These are phyloP conservation scores for Vanilla planifolia DNA, from an alignment of 106 monocot species.

Conservation along the genomic window DNA sequence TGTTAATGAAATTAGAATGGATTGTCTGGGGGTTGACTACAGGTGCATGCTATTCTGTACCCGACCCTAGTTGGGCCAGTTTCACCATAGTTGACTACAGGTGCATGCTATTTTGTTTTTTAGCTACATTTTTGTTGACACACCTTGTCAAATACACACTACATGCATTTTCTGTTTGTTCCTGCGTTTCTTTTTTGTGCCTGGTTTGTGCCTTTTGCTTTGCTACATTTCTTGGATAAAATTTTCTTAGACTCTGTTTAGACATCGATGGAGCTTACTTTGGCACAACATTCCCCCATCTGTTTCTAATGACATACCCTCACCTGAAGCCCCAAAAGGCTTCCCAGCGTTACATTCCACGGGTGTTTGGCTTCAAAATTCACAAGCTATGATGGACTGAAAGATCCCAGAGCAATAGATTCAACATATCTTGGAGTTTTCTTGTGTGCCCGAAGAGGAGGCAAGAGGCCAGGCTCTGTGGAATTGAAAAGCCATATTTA, in stretches of 20 bases:
- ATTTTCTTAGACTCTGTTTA: constrained; percentile 30
- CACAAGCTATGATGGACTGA: constrained; percentile 38
- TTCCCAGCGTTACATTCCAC: constrained; percentile 59
- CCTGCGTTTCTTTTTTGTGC: neutral
- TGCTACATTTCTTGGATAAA: neutral
- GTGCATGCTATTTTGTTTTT: too few relatives aligned
- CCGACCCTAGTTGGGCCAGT: too few relatives aligned
- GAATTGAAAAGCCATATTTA: neutral
- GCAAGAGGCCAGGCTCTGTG: neutral
- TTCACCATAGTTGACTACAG: too few relatives aligned
- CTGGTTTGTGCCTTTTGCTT: neutral
- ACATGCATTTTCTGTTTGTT: too few relatives aligned
- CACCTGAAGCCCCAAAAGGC: constrained; percentile 62
- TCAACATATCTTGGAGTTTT: neutral
- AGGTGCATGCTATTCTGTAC: too few relatives aligned
- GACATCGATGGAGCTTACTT: constrained; percentile 82
- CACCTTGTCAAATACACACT: too few relatives aligned
- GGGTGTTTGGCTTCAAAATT: constrained; percentile 78
- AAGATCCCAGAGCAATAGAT: neutral
- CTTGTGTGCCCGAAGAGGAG: neutral
- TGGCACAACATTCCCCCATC: constrained; percentile 79
- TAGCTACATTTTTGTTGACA: too few relatives aligned
- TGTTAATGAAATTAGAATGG: too few relatives aligned
- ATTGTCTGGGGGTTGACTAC: too few relatives aligned
- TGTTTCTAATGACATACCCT: constrained; percentile 74